These are phyloP conservation scores for Cenococcum geophilum DNA, from an alignment of 495 filamentous ascomycete species.

Conservation along the genomic window DNA sequence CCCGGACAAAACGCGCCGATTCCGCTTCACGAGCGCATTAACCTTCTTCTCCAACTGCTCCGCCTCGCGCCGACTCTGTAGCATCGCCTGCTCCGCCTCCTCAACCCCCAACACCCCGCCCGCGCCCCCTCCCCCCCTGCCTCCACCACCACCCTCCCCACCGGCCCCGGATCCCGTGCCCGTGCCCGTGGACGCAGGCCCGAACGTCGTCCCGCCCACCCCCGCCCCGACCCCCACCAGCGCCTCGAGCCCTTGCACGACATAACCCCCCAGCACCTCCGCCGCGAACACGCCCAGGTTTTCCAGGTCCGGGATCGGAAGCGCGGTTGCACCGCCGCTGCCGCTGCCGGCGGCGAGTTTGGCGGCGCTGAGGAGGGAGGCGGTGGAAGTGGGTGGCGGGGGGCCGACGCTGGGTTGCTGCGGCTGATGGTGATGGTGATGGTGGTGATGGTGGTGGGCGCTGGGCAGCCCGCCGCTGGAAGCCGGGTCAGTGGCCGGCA, in stretches of 20 bases:
- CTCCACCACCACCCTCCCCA: conserved; percentile 9
- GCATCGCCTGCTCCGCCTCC: conserved; percentile 55
- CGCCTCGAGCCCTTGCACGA: conserved; percentile 27
- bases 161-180: conserved; percentile 7
- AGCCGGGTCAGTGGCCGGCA: conserved; percentile 43
- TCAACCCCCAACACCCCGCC: conserved; percentile 49
- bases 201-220: conserved; percentile 1
- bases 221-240: conserved; percentile 22
- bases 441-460: no score
- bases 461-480: no score
- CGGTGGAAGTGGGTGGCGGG: no score
- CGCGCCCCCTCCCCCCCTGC: conserved; percentile 2
- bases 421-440: no score
- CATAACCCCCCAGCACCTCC: conserved; percentile 22
- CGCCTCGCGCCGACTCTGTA: conserved; percentile 56
- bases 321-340: background rate
- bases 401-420: no score
- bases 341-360: conserved; percentile 24
- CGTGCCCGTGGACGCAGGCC: conserved; percentile 6
- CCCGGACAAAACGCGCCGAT: conserved; percentile 43
- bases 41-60: conserved; percentile 65
- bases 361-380: conserved; percentile 12
- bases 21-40: conserved; percentile 55
- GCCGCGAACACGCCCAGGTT: conserved; percentile 24
- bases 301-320: conserved; percentile 17